Evolutionary conservation across 352 stramenopile species (phyloP).

Genomic region (Phytophthora sp.): DNA sequence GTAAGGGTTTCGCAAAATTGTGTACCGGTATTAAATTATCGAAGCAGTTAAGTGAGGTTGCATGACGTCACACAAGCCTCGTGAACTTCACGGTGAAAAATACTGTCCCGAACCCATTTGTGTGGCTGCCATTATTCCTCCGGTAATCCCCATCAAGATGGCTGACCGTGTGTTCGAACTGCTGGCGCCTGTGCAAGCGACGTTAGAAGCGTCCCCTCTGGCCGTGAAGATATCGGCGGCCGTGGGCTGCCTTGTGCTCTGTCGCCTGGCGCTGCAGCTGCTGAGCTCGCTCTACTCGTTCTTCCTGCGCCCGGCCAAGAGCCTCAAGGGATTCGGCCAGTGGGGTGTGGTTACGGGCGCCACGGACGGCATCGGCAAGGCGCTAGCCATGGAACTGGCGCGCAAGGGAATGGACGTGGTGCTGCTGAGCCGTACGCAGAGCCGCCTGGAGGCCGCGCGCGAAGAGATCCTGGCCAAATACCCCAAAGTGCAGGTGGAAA

Average conservation of each 20-base stretch:
- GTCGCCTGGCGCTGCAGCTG: constrained; percentile 59
- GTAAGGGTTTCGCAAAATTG: not conserved
- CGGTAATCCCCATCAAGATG: constrained; percentile 22
- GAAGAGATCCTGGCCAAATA: constrained; percentile 95
- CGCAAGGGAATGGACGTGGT: constrained; percentile 97
- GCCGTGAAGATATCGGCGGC: constrained; percentile 49
- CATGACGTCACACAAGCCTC: constrained; percentile 26
- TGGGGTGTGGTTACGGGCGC: constrained; percentile 98
- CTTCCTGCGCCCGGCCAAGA: constrained; percentile 94
- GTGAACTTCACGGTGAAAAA: too few species aligned
- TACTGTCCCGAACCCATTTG: not conserved
- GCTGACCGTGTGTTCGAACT: constrained; percentile 31
- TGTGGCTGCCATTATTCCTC: constrained; percentile 25
- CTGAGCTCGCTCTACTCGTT: constrained; percentile 70
- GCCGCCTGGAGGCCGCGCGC: constrained; percentile 93
- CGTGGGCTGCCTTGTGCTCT: constrained; percentile 57
- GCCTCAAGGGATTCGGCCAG: constrained; percentile 95
- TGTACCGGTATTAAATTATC: not conserved
- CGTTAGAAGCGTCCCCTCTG: constrained; percentile 43
- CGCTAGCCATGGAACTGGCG: constrained; percentile 94
- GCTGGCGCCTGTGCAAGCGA: constrained; percentile 38
- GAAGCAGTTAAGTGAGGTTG: not conserved
- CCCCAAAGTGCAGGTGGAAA: constrained; percentile 85
- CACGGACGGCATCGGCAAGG: constrained; percentile 94
- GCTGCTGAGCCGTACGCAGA: constrained; percentile 97